These are phyloP conservation scores for Cryptococcus sp. DNA, from an alignment of 1,284 basidiomycete species.

Conservation along the genomic window DNA sequence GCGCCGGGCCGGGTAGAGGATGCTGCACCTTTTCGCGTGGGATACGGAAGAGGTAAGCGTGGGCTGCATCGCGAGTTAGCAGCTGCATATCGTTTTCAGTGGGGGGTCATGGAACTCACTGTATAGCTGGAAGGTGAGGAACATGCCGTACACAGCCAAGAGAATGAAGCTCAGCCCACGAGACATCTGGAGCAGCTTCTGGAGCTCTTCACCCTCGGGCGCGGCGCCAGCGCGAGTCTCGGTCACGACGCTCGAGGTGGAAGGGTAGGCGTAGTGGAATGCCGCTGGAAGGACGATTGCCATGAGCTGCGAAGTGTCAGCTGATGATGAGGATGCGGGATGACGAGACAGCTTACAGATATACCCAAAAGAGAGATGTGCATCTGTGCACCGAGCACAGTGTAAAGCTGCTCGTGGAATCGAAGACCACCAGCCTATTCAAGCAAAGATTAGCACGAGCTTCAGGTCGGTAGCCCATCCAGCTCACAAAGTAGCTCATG, in stretches of 20 bases:
- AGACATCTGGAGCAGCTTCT: slow-evolving; percentile 50
- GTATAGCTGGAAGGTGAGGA: slow-evolving; percentile 54
- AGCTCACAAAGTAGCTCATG: slow-evolving; percentile 56
- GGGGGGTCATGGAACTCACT: slow-evolving; percentile 51
- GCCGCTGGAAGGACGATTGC: slow-evolving; percentile 73
- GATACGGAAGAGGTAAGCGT: slow-evolving; percentile 58
- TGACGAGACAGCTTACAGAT: slow-evolving; percentile 58
- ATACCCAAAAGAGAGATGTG: slow-evolving; percentile 75
- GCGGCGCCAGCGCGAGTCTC: slow-evolving; percentile 12
- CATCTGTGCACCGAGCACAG: slow-evolving; percentile 68
- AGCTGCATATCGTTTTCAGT: not conserved
- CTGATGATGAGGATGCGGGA: not conserved
- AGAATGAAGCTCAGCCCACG: slow-evolving; percentile 58
- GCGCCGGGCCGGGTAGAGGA: slow-evolving; percentile 38
- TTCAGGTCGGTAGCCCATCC: too few relatives aligned
- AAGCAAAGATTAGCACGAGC: not conserved
- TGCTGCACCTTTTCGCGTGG: slow-evolving; percentile 24
- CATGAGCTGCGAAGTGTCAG: slow-evolving; percentile 26
- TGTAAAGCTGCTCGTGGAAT: slow-evolving; percentile 63
- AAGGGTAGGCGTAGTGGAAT: slow-evolving; percentile 55
- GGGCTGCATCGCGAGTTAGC: slow-evolving; percentile 29
- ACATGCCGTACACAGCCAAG: slow-evolving; percentile 56
- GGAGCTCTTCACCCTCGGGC: slow-evolving; percentile 35
- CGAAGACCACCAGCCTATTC: slow-evolving; percentile 54
- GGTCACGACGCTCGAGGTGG: slow-evolving; percentile 24